phyloP scores from a whole-genome alignment of 495 filamentous ascomycete genomes.

The Penicillium ochrochloron region DNA sequence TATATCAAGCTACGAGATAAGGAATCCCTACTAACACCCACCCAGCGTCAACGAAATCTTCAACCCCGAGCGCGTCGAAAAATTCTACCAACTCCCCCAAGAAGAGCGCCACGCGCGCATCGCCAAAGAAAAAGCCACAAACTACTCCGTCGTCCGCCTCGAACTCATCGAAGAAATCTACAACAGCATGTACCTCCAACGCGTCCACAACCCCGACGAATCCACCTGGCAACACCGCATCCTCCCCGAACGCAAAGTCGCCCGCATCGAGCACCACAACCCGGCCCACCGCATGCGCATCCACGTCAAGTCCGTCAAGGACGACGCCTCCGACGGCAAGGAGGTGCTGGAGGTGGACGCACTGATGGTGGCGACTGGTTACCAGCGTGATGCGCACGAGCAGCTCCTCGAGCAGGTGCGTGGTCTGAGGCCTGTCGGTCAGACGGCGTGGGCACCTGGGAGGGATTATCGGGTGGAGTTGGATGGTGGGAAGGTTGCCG shows the following conservation, averaged over 20 bases:
- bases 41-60: constrained; percentile 93
- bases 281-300: constrained; percentile 48
- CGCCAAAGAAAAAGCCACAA: constrained; percentile 72
- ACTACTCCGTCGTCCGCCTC: constrained; percentile 91
- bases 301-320: constrained; percentile 37
- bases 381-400: constrained; percentile 77
- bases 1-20: not conserved
- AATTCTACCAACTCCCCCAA: constrained; percentile 66
- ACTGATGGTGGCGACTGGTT: constrained; percentile 87
- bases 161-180: constrained; percentile 88
- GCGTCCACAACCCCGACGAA: constrained; percentile 70
- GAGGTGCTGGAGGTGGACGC: constrained; percentile 75
- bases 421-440: constrained; percentile 61
- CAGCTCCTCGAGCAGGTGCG: constrained; percentile 69
- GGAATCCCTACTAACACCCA: not conserved
- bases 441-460: constrained; percentile 40
- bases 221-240: constrained; percentile 81
- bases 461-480: constrained; percentile 80
- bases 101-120: constrained; percentile 66
- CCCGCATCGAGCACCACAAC: constrained; percentile 57
- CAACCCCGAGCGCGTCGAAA: constrained; percentile 80
- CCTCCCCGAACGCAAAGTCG: constrained; percentile 65
- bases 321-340: constrained; percentile 43
- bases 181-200: constrained; percentile 81
- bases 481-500: constrained; percentile 62